These are phyloP conservation scores for Rhizophagus clarus DNA, from an alignment of 192 early-diverging fungal species.

Conservation along the genomic window DNA sequence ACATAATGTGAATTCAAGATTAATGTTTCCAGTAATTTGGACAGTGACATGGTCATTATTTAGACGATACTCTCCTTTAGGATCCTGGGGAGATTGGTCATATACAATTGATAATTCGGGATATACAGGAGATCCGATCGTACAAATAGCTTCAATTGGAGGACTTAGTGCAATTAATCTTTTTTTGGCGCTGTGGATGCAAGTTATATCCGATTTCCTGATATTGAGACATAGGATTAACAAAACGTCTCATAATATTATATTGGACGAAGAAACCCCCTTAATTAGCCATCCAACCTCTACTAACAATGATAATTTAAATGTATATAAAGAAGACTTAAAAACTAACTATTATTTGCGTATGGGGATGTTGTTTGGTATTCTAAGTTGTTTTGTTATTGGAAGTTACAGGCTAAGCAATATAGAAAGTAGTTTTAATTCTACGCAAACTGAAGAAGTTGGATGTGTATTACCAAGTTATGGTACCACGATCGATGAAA, in stretches of 20 bases:
- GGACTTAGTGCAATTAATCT: conserved; percentile 3
- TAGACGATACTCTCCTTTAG: conserved; percentile 15
- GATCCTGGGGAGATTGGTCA: conserved; percentile 31
- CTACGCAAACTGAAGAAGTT: background rate
- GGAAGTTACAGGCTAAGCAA: background rate
- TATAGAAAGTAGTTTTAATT: background rate
- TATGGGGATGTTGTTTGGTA: background rate
- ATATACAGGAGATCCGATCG: background rate
- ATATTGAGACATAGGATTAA: background rate
- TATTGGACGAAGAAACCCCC: background rate
- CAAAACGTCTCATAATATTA: background rate
- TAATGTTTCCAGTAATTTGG: conserved; percentile 9
- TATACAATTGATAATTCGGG: conserved; percentile 16
- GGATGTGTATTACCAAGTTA: background rate
- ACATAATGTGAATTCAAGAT: background rate
- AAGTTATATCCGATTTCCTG: background rate
- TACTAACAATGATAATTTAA: background rate
- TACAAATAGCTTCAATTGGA: conserved; percentile 2
- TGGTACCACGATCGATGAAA: background rate
- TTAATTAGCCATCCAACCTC: background rate
- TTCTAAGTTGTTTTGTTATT: background rate
- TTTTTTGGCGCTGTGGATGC: background rate
- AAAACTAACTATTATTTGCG: background rate
- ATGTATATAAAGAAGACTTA: background rate
- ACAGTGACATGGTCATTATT: background rate